Percentiles rank a stretch among this genome's conserved stretches.
phyloP scores from a whole-genome alignment of 2,329 filamentous ascomycete genomes.

The Fusarium illudens region DNA sequence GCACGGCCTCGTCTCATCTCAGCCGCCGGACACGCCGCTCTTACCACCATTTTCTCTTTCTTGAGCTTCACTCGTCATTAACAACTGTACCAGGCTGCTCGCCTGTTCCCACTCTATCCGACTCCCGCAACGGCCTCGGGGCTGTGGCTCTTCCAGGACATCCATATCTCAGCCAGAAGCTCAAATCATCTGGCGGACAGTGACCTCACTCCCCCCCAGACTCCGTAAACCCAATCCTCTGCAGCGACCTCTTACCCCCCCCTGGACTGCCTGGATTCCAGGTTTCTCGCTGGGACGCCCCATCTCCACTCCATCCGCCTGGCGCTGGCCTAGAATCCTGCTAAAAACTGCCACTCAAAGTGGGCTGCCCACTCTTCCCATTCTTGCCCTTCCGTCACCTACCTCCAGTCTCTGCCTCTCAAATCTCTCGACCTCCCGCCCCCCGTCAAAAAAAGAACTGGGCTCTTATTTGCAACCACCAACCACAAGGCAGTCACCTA shows the following conservation, averaged over 20 bases:
- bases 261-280: slow-evolving; percentile 29
- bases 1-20: slow-evolving; percentile 12
- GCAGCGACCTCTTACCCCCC: neutral
- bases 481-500: slow-evolving; percentile 31
- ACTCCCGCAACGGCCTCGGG: neutral
- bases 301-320: slow-evolving; percentile 33
- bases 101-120: neutral
- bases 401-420: no score
- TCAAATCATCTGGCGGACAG: slow-evolving; percentile 22
- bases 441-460: slow-evolving; percentile 36
- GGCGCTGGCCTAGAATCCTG: slow-evolving; percentile 39
- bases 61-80: slow-evolving; percentile 23
- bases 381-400: slow-evolving; percentile 27
- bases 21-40: slow-evolving; percentile 22
- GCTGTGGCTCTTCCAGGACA: slow-evolving; percentile 4
- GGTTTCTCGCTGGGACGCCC: slow-evolving; percentile 33
- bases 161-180: neutral
- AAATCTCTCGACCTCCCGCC: slow-evolving; percentile 30
- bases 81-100: neutral
- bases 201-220: slow-evolving; percentile 27
- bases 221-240: neutral
- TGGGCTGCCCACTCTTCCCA: slow-evolving; percentile 36
- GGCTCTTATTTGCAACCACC: slow-evolving; percentile 35
- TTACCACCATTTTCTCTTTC: slow-evolving; percentile 19
- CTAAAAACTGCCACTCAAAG: slow-evolving; percentile 37